These are phyloP conservation scores for Penicillium salamii DNA, from an alignment of 495 filamentous ascomycete genomes.

Conservation along the genomic window DNA sequence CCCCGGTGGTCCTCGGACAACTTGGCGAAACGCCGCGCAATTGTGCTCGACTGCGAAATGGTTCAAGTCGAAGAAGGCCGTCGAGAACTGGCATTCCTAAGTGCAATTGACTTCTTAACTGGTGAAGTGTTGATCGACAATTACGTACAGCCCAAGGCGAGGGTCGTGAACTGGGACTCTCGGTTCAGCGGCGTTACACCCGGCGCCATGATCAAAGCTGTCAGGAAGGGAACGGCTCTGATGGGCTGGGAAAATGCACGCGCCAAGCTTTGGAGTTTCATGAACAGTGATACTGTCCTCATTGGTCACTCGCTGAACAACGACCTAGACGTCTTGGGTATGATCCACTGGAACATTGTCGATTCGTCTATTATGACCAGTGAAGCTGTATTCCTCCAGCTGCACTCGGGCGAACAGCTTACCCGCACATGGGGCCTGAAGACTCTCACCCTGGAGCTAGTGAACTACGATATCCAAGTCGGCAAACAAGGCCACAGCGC, in stretches of 20 bases:
- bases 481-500: constrained; percentile 34
- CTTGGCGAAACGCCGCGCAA: constrained; percentile 8
- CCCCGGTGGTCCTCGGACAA: neutral
- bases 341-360: constrained; percentile 40
- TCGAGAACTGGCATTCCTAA: constrained; percentile 22
- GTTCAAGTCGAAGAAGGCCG: constrained; percentile 12
- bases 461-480: constrained; percentile 31
- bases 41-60: constrained; percentile 38
- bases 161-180: constrained; percentile 36
- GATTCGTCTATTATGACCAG: constrained; percentile 33
- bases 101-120: constrained; percentile 47
- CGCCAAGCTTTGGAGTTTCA: constrained; percentile 32
- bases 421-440: constrained; percentile 30
- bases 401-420: neutral
- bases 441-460: constrained; percentile 23
- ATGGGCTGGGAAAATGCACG: constrained; percentile 40
- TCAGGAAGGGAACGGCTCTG: constrained; percentile 29
- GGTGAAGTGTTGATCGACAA: constrained; percentile 44
- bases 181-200: constrained; percentile 34
- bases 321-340: constrained; percentile 42
- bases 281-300: constrained; percentile 43
- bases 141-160: constrained; percentile 32
- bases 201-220: constrained; percentile 26
- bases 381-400: constrained; percentile 18
- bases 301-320: constrained; percentile 44